These are phyloP conservation scores for Xylariaceae sp. DNA, from an alignment of 2,329 filamentous ascomycete genomes.

Conservation along the genomic window DNA sequence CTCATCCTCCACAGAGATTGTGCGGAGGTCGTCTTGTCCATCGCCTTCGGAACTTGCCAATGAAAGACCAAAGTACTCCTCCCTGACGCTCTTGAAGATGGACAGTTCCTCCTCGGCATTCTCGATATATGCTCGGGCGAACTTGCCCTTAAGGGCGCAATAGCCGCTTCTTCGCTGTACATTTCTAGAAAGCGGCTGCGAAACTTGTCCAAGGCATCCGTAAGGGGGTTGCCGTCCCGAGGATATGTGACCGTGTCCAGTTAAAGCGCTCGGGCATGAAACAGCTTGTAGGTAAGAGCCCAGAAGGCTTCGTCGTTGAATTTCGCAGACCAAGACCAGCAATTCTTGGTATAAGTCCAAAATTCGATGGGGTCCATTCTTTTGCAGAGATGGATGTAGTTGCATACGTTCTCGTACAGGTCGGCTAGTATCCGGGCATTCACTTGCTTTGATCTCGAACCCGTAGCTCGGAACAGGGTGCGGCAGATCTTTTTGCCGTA, in stretches of 20 bases:
- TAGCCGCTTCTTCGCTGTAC: neutral
- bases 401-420: slow-evolving; percentile 13
- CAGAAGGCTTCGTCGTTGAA: slow-evolving; percentile 16
- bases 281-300: slow-evolving; percentile 19
- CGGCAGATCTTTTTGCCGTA: slow-evolving; percentile 11
- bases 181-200: neutral
- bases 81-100: neutral
- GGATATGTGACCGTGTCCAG: neutral
- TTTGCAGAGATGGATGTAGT: slow-evolving; percentile 8
- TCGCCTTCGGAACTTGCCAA: slow-evolving; percentile 1
- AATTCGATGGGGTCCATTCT: slow-evolving; percentile 12
- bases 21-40: neutral
- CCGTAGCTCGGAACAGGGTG: slow-evolving; percentile 2
- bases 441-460: neutral
- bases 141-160: neutral
- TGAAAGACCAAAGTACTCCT: neutral
- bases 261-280: slow-evolving; percentile 17
- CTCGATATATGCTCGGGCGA: neutral
- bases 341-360: slow-evolving; percentile 12
- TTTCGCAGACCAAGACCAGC: slow-evolving; percentile 8
- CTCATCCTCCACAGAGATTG: neutral
- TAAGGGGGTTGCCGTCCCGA: neutral
- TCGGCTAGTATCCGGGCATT: slow-evolving; percentile 4
- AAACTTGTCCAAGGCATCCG: slow-evolving; percentile 2
- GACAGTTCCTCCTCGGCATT: neutral